Percentiles rank a stretch among this genome's conserved stretches.
phyloP scores from a whole-genome alignment of 2,329 filamentous ascomycete species.

The Scedosporium boydii region DNA sequence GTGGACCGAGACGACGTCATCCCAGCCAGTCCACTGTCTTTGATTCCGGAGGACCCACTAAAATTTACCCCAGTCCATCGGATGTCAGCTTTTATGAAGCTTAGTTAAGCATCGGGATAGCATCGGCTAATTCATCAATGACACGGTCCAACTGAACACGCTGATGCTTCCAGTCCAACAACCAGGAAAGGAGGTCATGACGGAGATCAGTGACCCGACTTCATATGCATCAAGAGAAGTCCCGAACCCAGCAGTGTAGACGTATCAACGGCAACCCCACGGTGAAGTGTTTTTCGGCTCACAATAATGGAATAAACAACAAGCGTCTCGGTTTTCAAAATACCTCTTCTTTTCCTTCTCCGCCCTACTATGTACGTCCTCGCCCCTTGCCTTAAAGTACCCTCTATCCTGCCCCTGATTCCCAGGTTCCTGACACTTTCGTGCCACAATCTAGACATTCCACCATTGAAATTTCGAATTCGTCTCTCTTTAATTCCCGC shows the following conservation, averaged over 20 bases:
- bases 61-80: background rate
- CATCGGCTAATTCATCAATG: background rate
- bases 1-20: background rate
- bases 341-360: too few species aligned
- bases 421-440: background rate
- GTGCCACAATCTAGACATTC: background rate
- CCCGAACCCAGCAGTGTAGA: too few species aligned
- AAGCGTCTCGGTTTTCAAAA: too few species aligned
- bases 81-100: background rate
- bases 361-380: too few species aligned
- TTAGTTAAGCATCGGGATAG: background rate
- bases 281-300: too few species aligned
- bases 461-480: background rate
- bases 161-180: background rate
- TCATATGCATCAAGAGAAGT: background rate
- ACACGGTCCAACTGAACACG: background rate
- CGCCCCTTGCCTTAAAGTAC: background rate
- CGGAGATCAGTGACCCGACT: background rate
- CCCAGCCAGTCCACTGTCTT: background rate
- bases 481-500: background rate
- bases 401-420: background rate
- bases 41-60: background rate
- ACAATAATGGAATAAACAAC: too few species aligned
- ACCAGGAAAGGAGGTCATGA: slow-evolving; percentile 1
- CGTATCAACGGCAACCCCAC: too few species aligned